Percentiles rank a stretch among this genome's conserved stretches.
Evolutionary conservation across 139 green algal species (phyloP).

Genomic region (Chlorella vulgaris): DNA sequence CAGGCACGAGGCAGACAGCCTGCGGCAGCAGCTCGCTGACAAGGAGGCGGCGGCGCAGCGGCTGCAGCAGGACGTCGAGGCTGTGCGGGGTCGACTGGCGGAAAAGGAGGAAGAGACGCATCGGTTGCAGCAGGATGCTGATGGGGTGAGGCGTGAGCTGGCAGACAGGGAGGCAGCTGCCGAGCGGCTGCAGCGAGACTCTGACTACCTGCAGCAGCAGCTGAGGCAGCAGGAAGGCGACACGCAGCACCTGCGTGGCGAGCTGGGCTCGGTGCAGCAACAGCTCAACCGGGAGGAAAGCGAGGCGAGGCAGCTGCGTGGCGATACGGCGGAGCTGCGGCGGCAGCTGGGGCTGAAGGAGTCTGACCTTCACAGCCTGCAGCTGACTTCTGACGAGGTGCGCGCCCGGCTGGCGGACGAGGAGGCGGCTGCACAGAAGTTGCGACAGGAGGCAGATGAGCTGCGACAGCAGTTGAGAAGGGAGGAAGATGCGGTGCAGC

Average conservation of each 20-base stretch:
- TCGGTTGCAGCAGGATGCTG: neutral
- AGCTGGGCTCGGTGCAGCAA: neutral
- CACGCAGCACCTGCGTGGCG: neutral
- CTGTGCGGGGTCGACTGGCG: neutral
- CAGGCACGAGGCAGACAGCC: neutral
- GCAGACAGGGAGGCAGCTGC: neutral
- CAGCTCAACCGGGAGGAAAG: neutral
- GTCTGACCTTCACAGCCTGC: neutral
- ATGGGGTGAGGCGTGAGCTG: neutral
- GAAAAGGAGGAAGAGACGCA: neutral
- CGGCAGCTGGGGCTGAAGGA: slow-evolving; percentile 24
- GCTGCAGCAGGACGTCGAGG: neutral
- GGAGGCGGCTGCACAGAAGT: neutral
- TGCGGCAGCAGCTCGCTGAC: neutral
- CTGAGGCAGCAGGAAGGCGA: neutral
- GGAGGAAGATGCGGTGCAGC: too few relatives aligned
- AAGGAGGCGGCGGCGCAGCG: neutral
- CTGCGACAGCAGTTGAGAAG: too few relatives aligned
- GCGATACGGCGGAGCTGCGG: slow-evolving; percentile 6
- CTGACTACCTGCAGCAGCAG: neutral
- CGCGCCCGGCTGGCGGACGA: neutral
- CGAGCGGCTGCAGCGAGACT: neutral
- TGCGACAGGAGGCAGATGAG: neutral
- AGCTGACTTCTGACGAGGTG: neutral
- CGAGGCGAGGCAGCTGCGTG: neutral